phyloP scores from a whole-genome alignment of 176 grass and related monocot genomes.

The Miscanthus lutarioriparius region DNA sequence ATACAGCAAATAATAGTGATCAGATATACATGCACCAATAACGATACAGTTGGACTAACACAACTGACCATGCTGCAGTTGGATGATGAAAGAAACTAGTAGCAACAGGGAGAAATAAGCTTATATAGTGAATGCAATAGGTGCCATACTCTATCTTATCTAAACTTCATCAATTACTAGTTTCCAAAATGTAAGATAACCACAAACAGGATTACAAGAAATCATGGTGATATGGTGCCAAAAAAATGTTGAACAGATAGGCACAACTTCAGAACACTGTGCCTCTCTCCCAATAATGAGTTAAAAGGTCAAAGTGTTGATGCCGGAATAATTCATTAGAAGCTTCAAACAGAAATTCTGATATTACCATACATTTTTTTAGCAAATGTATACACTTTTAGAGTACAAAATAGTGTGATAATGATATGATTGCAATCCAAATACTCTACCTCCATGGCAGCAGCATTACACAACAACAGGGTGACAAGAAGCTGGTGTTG shows the following conservation, averaged over 20 bases:
- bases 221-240: background rate
- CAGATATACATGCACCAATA: background rate
- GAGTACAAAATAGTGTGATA: background rate
- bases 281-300: background rate
- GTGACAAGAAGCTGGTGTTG: slow-evolving; percentile 99
- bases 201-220: background rate
- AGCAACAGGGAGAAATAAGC: background rate
- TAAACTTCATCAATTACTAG: background rate
- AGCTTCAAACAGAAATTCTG: background rate
- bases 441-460: slow-evolving; percentile 82
- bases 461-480: slow-evolving; percentile 90
- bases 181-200: background rate
- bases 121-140: background rate
- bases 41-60: background rate
- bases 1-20: background rate
- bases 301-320: background rate
- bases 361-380: background rate
- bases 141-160: slow-evolving; percentile 1
- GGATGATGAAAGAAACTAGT: background rate
- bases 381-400: background rate
- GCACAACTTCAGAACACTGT: background rate
- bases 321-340: background rate
- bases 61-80: background rate
- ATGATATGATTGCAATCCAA: background rate
- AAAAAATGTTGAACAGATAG: slow-evolving; percentile 1